These are phyloP conservation scores for Diaporthe sp. DNA, from an alignment of 2,329 filamentous ascomycete species.

Conservation along the genomic window DNA sequence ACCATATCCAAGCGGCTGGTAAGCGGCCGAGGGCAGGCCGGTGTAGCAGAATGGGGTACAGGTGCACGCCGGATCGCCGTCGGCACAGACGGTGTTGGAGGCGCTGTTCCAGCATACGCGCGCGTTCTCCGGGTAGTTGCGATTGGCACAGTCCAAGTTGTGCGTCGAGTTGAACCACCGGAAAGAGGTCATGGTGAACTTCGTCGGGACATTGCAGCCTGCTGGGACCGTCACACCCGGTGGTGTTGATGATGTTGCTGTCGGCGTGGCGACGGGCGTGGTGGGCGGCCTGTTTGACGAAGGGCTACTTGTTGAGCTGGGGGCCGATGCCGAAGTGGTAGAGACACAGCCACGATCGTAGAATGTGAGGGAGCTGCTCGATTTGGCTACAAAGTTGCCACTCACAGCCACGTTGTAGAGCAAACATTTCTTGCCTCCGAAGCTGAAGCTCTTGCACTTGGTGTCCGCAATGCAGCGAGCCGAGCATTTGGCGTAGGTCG, in stretches of 20 bases:
- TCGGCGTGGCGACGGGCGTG: neutral
- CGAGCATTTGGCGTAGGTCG: slow-evolving; percentile 20
- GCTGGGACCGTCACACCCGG: slow-evolving; percentile 3
- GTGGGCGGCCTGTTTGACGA: neutral
- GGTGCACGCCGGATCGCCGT: slow-evolving; percentile 9
- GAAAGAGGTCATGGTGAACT: slow-evolving; percentile 24
- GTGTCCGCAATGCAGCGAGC: neutral
- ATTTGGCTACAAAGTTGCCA: slow-evolving; percentile 21
- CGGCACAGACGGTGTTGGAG: slow-evolving; percentile 13
- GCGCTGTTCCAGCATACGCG: slow-evolving; percentile 27
- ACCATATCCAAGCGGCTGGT: slow-evolving; percentile 24
- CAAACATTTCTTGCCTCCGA: slow-evolving; percentile 10
- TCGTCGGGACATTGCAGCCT: slow-evolving; percentile 16
- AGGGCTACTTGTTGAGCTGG: neutral
- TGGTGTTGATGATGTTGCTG: neutral
- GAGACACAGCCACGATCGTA: slow-evolving; percentile 26
- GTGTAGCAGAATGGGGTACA: slow-evolving; percentile 10
- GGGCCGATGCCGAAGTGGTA: neutral
- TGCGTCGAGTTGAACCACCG: slow-evolving; percentile 31
- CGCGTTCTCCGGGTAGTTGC: neutral
- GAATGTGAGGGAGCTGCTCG: neutral
- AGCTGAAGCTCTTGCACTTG: slow-evolving; percentile 29
- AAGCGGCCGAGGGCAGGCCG: slow-evolving; percentile 8
- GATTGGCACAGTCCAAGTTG: slow-evolving; percentile 26
- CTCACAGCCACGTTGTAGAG: slow-evolving; percentile 26